Percentiles rank a stretch among this genome's conserved stretches.
Evolutionary conservation across 495 filamentous ascomycete genomes (phyloP).

Genomic region (Lophiostoma macrostomum): DNA sequence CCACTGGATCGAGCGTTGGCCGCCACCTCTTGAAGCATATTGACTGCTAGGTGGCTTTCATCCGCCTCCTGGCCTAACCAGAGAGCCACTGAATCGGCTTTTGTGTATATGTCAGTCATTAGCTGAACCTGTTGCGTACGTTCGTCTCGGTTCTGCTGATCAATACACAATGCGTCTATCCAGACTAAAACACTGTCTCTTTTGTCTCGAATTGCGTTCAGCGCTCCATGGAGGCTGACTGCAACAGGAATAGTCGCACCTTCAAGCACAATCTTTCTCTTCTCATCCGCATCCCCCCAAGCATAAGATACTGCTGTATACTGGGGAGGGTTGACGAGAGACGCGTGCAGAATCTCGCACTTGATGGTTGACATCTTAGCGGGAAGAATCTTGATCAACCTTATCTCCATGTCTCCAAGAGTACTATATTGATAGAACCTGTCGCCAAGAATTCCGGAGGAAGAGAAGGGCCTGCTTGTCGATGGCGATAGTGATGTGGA

Average conservation of each 20-base stretch:
- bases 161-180: slow-evolving; percentile 24
- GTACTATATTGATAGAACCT: too few relatives aligned
- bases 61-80: too few relatives aligned
- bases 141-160: slow-evolving; percentile 33
- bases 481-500: slow-evolving; percentile 3
- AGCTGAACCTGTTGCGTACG: slow-evolving; percentile 28
- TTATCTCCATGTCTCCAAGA: slow-evolving; percentile 1
- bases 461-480: too few relatives aligned
- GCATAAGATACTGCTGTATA: slow-evolving; percentile 34
- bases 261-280: too few relatives aligned
- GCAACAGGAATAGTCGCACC: slow-evolving; percentile 14
- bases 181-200: slow-evolving; percentile 29
- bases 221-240: slow-evolving; percentile 24
- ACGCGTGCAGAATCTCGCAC: slow-evolving; percentile 2
- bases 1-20: too few relatives aligned
- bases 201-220: slow-evolving; percentile 31
- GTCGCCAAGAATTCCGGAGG: too few relatives aligned
- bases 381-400: slow-evolving; percentile 10
- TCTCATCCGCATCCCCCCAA: slow-evolving; percentile 20
- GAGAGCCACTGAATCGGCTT: slow-evolving; percentile 14
- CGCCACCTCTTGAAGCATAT: slow-evolving; percentile 12
- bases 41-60: slow-evolving; percentile 20
- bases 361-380: background rate
- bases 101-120: slow-evolving; percentile 24
- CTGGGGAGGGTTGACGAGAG: slow-evolving; percentile 5